Conservation (phyloP, 164 flowering plant genomes). For the Tinospora cordifolia region DNA sequence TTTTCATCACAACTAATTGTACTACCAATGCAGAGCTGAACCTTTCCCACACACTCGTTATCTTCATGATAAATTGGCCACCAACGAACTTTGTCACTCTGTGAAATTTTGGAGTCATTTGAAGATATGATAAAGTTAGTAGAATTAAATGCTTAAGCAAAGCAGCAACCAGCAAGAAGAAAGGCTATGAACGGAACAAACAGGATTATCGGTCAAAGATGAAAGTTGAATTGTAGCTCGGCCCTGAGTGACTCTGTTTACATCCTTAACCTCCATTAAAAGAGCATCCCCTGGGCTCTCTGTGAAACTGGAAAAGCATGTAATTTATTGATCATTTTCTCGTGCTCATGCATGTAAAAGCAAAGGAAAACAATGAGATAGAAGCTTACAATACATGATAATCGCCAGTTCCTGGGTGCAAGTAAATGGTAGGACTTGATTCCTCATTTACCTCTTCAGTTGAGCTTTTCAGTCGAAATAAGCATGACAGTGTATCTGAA, state of each 20-base stretch:
- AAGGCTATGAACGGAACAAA: slow-evolving; percentile 21
- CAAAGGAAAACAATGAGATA: slow-evolving; percentile 4
- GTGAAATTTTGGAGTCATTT: slow-evolving; percentile 13
- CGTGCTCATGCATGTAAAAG: neutral
- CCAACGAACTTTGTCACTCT: slow-evolving; percentile 78
- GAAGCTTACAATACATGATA: slow-evolving; percentile 76
- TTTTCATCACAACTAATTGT: slow-evolving; percentile 49
- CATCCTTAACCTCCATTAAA: slow-evolving; percentile 57
- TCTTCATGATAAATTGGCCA: slow-evolving; percentile 81
- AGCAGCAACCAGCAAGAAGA: too few species aligned
- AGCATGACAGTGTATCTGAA: slow-evolving; percentile 60
- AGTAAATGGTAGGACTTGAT: slow-evolving; percentile 43
- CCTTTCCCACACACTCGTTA: slow-evolving; percentile 80
- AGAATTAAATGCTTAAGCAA: too few species aligned
- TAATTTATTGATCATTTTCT: too few species aligned
- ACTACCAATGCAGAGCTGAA: slow-evolving; percentile 60
- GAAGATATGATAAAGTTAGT: neutral
- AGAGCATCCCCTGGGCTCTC: slow-evolving; percentile 79
- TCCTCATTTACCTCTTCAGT: slow-evolving; percentile 44
- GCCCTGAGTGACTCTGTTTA: slow-evolving; percentile 49
- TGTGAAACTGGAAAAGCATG: slow-evolving; percentile 55
- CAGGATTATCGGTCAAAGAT: slow-evolving; percentile 59
- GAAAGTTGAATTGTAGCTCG: slow-evolving; percentile 63
- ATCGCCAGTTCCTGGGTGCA: slow-evolving; percentile 68
- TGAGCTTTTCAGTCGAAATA: slow-evolving; percentile 61